These are phyloP conservation scores for Colletotrichum phormii DNA, from an alignment of 2,329 filamentous ascomycete genomes.

Conservation along the genomic window DNA sequence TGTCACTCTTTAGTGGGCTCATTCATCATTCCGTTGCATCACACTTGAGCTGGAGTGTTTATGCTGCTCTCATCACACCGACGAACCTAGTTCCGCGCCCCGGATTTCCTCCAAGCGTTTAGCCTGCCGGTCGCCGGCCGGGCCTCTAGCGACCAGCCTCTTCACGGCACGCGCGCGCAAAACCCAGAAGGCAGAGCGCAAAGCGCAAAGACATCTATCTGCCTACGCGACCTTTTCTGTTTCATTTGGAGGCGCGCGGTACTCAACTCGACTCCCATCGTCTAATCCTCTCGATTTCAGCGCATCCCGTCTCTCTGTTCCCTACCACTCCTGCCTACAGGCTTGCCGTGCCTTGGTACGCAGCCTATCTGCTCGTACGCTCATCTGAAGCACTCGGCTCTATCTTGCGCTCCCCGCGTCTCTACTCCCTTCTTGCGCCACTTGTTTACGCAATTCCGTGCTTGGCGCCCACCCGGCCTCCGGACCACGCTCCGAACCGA, in stretches of 20 bases:
- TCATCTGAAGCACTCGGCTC: neutral
- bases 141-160: conserved; percentile 6
- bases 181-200: neutral
- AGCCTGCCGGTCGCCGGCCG: conserved; percentile 13
- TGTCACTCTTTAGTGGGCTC: neutral
- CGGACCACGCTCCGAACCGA: neutral
- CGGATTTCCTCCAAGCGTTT: neutral
- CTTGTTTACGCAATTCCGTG: neutral
- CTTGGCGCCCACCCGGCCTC: neutral
- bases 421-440: neutral
- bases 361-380: neutral
- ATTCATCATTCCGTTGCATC: neutral
- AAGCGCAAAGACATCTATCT: neutral
- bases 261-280: neutral
- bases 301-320: neutral
- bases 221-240: neutral
- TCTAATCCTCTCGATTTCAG: neutral
- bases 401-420: neutral
- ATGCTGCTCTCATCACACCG: neutral
- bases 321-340: neutral
- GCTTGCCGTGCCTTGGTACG: neutral
- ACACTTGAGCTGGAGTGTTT: too few species aligned
- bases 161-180: conserved; percentile 23
- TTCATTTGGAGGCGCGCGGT: conserved; percentile 17
- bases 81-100: neutral